Evolutionary conservation across 2,329 filamentous ascomycete genomes (phyloP).

Genomic region (Ophiocordyceps sinensis): DNA sequence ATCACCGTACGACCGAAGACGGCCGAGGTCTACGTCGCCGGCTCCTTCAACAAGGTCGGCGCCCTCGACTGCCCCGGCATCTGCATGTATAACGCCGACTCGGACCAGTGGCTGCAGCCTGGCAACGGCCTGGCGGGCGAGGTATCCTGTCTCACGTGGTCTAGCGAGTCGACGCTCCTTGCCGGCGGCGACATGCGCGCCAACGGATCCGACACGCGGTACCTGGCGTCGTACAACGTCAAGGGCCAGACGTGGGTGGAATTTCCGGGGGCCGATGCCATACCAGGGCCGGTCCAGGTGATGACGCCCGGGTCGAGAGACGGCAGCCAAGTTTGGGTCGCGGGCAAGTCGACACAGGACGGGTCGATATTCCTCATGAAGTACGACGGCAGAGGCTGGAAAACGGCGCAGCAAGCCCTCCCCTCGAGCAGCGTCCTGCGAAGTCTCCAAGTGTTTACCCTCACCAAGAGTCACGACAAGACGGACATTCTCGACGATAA

Average conservation of each 20-base stretch:
- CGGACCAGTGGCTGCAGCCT: constrained; percentile 66
- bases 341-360: constrained; percentile 50
- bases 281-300: constrained; percentile 70
- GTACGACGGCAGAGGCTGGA: constrained; percentile 62
- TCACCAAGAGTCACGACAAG: constrained; percentile 52
- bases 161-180: constrained; percentile 54
- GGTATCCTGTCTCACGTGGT: constrained; percentile 64
- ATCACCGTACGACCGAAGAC: constrained; percentile 60
- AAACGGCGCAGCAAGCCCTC: constrained; percentile 47
- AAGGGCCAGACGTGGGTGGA: constrained; percentile 50
- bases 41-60: constrained; percentile 71
- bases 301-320: constrained; percentile 61
- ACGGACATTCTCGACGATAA: constrained; percentile 49
- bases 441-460: constrained; percentile 66
- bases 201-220: constrained; percentile 44
- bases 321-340: constrained; percentile 65
- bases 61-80: constrained; percentile 69
- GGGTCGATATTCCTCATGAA: constrained; percentile 68
- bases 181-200: constrained; percentile 65
- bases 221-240: constrained; percentile 59
- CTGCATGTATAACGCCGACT: constrained; percentile 60
- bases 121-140: constrained; percentile 57
- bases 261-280: constrained; percentile 44
- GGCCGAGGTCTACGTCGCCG: constrained; percentile 70
- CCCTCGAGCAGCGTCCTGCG: constrained; percentile 53